These are phyloP conservation scores for Pythium sukuiense DNA, from an alignment of 352 stramenopile species.

Conservation along the genomic window DNA sequence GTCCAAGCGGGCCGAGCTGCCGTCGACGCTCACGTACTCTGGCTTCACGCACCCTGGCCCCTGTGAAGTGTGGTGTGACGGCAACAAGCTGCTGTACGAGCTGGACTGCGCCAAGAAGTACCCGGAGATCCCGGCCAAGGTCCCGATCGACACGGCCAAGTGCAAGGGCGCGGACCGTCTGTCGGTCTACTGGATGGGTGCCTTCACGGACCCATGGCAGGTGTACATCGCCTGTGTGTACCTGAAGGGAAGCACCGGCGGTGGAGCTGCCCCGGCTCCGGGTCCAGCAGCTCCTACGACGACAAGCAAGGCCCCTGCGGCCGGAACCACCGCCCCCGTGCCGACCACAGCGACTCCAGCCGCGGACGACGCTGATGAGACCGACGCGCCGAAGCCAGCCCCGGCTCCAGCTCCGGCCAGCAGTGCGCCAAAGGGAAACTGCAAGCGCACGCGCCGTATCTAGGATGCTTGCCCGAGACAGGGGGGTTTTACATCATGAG, in stretches of 20 bases:
- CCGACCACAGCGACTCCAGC: too few species aligned
- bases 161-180: conserved; percentile 43
- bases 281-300: conserved; percentile 4
- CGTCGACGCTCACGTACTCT: conserved; percentile 38
- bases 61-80: conserved; percentile 63
- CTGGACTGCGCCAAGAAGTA: conserved; percentile 50
- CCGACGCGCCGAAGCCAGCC: conserved; percentile 2
- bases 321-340: conserved; percentile 9
- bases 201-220: conserved; percentile 55
- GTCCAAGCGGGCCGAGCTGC: conserved; percentile 32
- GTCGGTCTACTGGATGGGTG: conserved; percentile 53
- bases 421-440: conserved; percentile 17
- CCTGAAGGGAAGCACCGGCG: conserved; percentile 27
- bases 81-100: conserved; percentile 47
- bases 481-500: too few species aligned
- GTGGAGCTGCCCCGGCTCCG: conserved; percentile 2
- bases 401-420: conserved; percentile 10
- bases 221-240: conserved; percentile 65
- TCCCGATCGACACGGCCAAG: conserved; percentile 44
- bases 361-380: conserved; percentile 4
- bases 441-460: conserved; percentile 14
- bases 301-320: not conserved
- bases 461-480: too few species aligned
- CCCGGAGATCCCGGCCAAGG: conserved; percentile 17
- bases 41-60: conserved; percentile 55